Evolutionary conservation across 305 asterid genomes (phyloP).

Genomic region (Solanum hybrid): DNA sequence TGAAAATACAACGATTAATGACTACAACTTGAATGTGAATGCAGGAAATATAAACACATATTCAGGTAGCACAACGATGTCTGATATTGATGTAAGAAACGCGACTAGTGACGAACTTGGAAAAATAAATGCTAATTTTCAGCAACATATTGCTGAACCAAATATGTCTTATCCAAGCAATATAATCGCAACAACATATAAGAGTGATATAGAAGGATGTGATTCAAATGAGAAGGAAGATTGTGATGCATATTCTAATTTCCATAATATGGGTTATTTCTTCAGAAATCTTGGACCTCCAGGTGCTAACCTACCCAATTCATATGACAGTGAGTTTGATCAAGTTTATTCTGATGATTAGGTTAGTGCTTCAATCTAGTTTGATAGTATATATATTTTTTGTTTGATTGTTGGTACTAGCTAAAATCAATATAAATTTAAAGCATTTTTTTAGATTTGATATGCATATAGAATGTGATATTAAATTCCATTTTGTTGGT

Average conservation of each 20-base stretch:
- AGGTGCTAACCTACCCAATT: neutral
- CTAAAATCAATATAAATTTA: neutral
- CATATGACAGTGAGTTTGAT: neutral
- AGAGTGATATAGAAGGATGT: neutral
- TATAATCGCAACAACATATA: neutral
- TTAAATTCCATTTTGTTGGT: neutral
- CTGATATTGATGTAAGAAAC: neutral
- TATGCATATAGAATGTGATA: neutral
- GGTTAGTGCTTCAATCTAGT: neutral
- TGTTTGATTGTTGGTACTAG: neutral
- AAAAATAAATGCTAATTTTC: no score
- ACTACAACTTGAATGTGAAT: neutral
- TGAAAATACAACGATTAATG: neutral
- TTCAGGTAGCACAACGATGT: neutral
- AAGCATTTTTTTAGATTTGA: neutral
- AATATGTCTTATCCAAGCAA: neutral
- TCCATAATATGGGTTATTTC: neutral
- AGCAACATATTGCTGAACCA: neutral
- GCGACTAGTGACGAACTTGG: neutral
- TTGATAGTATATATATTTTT: neutral
- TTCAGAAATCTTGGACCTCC: neutral
- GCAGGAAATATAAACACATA: neutral
- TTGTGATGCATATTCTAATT: no score
- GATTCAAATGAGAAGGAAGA: neutral
- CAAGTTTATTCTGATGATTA: neutral